These are phyloP conservation scores for Litsea cubeba DNA, from an alignment of 164 flowering plant genomes.

Conservation along the genomic window DNA sequence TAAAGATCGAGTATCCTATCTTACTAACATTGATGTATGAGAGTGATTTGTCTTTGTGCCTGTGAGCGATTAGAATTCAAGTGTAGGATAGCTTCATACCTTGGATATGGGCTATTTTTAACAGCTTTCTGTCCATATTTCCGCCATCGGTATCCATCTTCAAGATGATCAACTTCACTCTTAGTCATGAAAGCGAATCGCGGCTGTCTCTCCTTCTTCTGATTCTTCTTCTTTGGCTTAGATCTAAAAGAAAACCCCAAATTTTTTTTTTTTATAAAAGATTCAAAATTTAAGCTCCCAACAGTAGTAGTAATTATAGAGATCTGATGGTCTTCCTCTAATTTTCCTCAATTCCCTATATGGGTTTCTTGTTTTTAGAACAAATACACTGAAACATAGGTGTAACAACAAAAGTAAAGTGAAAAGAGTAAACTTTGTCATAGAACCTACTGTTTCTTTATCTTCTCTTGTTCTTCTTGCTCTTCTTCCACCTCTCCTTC, in stretches of 20 bases:
- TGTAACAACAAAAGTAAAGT: not conserved
- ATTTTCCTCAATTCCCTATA: not conserved
- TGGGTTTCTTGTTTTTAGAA: not conserved
- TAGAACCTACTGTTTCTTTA: conserved; percentile 27
- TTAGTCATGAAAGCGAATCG: conserved; percentile 93
- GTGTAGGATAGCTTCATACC: conserved; percentile 30
- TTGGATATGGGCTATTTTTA: conserved; percentile 89
- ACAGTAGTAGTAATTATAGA: not conserved
- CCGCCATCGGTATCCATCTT: conserved; percentile 90
- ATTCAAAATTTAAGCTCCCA: not conserved
- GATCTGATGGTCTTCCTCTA: not conserved
- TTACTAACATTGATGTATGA: not conserved
- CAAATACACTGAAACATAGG: not conserved
- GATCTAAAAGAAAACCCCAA: conserved; percentile 24
- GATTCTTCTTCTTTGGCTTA: conserved; percentile 75
- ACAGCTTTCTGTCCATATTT: conserved; percentile 97
- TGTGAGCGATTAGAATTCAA: too few relatives aligned
- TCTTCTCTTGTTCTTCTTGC: conserved; percentile 39
- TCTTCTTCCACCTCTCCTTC: not conserved
- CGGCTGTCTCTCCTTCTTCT: conserved; percentile 62
- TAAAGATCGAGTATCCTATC: not conserved
- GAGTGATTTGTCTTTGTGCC: not conserved
- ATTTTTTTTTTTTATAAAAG: not conserved
- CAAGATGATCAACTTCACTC: conserved; percentile 84
- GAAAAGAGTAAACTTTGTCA: not conserved